Evolutionary conservation across 352 stramenopile species (phyloP).

Genomic region (Albugo laibachii): DNA sequence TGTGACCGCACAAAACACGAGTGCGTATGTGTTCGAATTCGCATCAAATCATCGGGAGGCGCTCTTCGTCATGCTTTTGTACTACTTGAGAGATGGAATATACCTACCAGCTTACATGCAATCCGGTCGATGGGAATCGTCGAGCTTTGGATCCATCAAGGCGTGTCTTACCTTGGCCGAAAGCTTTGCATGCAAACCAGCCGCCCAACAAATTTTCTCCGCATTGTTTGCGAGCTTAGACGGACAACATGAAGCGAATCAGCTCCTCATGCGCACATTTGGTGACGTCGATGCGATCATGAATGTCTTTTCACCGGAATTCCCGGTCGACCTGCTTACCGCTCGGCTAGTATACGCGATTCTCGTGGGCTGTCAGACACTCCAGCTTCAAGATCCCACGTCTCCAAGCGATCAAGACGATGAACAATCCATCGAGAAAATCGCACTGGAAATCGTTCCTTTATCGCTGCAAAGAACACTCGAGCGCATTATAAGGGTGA

Average conservation of each 20-base stretch:
- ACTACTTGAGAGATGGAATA: background rate
- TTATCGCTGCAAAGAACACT: slow-evolving; percentile 37
- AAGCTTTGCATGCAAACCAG: background rate
- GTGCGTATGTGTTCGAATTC: slow-evolving; percentile 8
- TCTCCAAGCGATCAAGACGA: slow-evolving; percentile 71
- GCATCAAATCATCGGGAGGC: slow-evolving; percentile 36
- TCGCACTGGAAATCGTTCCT: slow-evolving; percentile 39
- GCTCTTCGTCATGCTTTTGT: slow-evolving; percentile 17
- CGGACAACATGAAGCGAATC: background rate
- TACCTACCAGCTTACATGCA: slow-evolving; percentile 19
- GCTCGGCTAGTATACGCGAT: background rate
- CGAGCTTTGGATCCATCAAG: slow-evolving; percentile 8
- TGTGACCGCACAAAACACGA: slow-evolving; percentile 9
- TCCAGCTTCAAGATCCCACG: slow-evolving; percentile 10
- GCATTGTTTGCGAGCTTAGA: background rate
- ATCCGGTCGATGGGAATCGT: slow-evolving; percentile 4
- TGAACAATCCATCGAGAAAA: slow-evolving; percentile 40
- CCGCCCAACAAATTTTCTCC: background rate
- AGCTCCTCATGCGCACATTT: slow-evolving; percentile 14
- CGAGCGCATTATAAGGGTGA: slow-evolving; percentile 22
- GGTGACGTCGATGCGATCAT: slow-evolving; percentile 31
- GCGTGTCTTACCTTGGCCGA: slow-evolving; percentile 14
- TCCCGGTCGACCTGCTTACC: slow-evolving; percentile 7
- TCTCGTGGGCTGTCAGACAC: background rate
- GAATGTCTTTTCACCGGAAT: slow-evolving; percentile 17